Percentiles rank a stretch among this genome's conserved stretches.
phyloP scores from a whole-genome alignment of 2,329 filamentous ascomycete species.

The Cordyceps tenuipes region DNA sequence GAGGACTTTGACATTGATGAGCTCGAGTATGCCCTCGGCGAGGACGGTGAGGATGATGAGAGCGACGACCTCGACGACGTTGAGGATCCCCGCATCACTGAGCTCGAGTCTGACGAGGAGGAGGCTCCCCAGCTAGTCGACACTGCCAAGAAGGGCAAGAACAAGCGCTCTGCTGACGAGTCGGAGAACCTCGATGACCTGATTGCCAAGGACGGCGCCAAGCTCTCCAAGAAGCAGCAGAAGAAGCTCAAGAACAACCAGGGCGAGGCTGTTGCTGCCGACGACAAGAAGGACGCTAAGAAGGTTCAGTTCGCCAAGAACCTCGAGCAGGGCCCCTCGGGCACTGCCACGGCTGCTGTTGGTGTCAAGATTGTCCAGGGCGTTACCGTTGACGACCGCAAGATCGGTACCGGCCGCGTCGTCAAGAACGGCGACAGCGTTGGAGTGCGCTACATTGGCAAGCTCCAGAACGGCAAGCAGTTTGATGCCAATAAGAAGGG shows the following conservation, averaged over 20 bases:
- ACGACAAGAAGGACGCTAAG: constrained; percentile 64
- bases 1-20: constrained; percentile 57
- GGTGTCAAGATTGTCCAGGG: constrained; percentile 76
- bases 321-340: constrained; percentile 90
- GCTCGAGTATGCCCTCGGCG: constrained; percentile 62
- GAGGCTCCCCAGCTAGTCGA: constrained; percentile 55
- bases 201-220: constrained; percentile 71
- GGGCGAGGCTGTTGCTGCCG: constrained; percentile 66
- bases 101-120: constrained; percentile 74
- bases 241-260: constrained; percentile 99
- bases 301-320: constrained; percentile 99
- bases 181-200: constrained; percentile 72
- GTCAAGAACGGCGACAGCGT: constrained; percentile 88
- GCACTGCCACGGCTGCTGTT: constrained; percentile 51
- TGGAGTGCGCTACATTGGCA: constrained; percentile 96
- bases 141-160: constrained; percentile 65
- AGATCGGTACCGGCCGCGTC: constrained; percentile 72
- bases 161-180: constrained; percentile 85
- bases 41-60: constrained; percentile 65
- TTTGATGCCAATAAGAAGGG: constrained; percentile 99
- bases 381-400: constrained; percentile 92
- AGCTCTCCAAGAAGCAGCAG: constrained; percentile 89
- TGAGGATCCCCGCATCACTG: constrained; percentile 71
- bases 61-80: constrained; percentile 72
- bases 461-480: constrained; percentile 87